Base-by-base conservation (phyloP, 176 grass and related monocot genomes). In the Otatea glauca region DNA sequence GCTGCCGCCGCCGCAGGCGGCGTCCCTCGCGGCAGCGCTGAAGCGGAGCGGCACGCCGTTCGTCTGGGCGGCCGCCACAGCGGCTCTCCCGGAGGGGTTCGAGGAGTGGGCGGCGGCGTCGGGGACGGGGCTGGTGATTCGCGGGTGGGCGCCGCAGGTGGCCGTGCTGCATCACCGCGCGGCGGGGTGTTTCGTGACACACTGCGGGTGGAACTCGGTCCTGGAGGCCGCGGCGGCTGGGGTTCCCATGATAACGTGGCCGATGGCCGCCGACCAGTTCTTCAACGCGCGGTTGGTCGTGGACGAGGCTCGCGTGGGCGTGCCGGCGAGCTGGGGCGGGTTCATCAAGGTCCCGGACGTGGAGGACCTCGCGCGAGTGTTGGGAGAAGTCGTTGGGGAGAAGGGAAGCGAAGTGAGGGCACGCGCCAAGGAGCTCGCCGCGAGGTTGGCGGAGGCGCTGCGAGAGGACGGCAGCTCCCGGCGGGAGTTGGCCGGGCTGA, bases 91-190 rank as follows among this genome's bases (percentile, higher is more conserved):
- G 21, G 80, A 80, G 29, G 80, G 84, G 16, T 89, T 92, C 55
- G 87, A 84, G 74, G 76, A 74, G n/a, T 56, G 60, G 7, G 58
- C 70, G 47, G 68, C 73, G 58, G 80, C 76, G 21, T 56, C 72
- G n/a, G 79, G 48, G 32, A 25, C 24, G 35, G 63, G 86, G 2
- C 55, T 77, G 45, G 79, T 92, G 9, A 72, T 92, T n/a, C 75
- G 76, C 34, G 88, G 90, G 68, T 97, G 94, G 94, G 92, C 92
- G 27, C 92, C 90, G n/a, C 90, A 97, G 83, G 86, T 94, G 84
- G 90, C 88, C 0, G 82, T 67, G 42, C 83, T 97, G 90, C 85
- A 85, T 38, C 90, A 20, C 87, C 90, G 20, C 80, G 83, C 91
- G 70, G 75, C 73, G n/a, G 87, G 84, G 70, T 83, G 72, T 69